Evolutionary conservation across 331 rosid species (phyloP).

Genomic region (Cydonia oblonga): DNA sequence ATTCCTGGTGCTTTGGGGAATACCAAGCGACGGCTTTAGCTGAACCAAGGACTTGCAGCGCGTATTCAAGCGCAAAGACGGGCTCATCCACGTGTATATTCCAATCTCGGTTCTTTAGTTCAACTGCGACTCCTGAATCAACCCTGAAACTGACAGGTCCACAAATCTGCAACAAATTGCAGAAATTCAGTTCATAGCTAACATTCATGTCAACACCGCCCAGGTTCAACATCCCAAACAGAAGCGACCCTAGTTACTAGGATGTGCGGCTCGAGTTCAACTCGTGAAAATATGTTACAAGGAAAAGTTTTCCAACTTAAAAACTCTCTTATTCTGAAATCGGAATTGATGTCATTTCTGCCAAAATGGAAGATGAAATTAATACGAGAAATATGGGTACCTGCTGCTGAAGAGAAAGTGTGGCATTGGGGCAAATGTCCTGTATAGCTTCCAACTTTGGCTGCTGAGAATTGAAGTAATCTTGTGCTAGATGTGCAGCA

Average conservation of each 20-base stretch:
- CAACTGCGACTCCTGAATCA: constrained; percentile 59
- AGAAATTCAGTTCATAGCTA: background rate
- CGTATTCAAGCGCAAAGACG: constrained; percentile 64
- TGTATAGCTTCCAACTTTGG: constrained; percentile 51
- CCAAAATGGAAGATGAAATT: background rate
- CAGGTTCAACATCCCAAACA: background rate
- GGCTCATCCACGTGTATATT: constrained; percentile 43
- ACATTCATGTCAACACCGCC: background rate
- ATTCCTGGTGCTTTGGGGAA: constrained; percentile 71
- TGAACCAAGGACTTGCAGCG: constrained; percentile 79
- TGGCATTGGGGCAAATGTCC: constrained; percentile 55
- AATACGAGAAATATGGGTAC: constrained; percentile 25
- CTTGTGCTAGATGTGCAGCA: constrained; percentile 53
- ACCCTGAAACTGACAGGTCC: constrained; percentile 85
- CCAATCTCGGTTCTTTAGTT: constrained; percentile 36
- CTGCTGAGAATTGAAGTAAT: constrained; percentile 49
- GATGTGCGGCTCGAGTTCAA: background rate
- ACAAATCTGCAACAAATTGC: constrained; percentile 40
- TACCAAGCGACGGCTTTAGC: constrained; percentile 97
- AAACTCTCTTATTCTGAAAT: background rate
- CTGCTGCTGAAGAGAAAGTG: constrained; percentile 90
- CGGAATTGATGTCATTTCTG: background rate
- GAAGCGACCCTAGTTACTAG: background rate
- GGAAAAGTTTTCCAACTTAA: background rate
- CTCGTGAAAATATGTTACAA: background rate